Conservation (phyloP, 805 yeast genomes). For the Blastobotrys parvus region DNA sequence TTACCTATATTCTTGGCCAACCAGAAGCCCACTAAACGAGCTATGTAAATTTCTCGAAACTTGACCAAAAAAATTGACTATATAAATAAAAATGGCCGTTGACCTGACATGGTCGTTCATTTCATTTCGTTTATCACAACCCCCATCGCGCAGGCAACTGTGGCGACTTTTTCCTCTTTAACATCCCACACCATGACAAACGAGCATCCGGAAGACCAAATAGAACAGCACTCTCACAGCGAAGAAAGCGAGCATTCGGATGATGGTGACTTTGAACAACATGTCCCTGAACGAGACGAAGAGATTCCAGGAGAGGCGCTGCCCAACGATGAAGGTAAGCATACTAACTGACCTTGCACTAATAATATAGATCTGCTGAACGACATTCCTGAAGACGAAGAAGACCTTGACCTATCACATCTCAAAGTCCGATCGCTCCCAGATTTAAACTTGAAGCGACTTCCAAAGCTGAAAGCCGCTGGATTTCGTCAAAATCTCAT, state of each 20-base stretch:
- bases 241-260: constrained; percentile 1
- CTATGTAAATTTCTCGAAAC: neutral
- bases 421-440: constrained; percentile 57
- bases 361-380: constrained; percentile 25
- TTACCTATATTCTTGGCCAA: constrained; percentile 68
- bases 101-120: too few species aligned
- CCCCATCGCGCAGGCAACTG: too few species aligned
- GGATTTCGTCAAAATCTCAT: constrained; percentile 80
- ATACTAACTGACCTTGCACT: too few species aligned
- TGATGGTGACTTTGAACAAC: neutral
- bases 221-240: neutral
- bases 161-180: neutral
- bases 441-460: constrained; percentile 50
- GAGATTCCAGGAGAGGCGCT: constrained; percentile 38
- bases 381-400: constrained; percentile 44
- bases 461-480: constrained; percentile 47
- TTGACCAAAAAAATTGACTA: neutral
- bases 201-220: too few species aligned
- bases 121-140: too few species aligned
- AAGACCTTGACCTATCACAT: constrained; percentile 56
- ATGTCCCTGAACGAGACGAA: constrained; percentile 5
- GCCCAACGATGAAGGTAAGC: constrained; percentile 63
- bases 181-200: too few species aligned
- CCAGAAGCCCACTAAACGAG: constrained; percentile 21
- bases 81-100: neutral